Evolutionary conservation across 2,329 filamentous ascomycete species (phyloP).

Genomic region (Penicillium verrucosum): DNA sequence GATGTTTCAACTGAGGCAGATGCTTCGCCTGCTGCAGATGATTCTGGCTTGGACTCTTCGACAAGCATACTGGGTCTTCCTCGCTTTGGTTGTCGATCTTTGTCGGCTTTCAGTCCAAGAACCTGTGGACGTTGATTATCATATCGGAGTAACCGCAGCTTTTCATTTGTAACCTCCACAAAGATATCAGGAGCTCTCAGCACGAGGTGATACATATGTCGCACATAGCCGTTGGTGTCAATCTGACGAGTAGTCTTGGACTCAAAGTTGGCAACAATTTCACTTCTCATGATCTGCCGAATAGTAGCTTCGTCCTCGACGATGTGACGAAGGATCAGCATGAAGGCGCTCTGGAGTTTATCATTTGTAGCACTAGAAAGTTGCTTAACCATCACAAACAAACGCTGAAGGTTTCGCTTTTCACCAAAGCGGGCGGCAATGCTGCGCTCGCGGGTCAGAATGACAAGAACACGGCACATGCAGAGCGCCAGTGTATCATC

Average conservation of each 20-base stretch:
- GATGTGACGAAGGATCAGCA: conserved; percentile 86
- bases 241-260: conserved; percentile 53
- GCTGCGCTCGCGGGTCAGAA: conserved; percentile 74
- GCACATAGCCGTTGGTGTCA: conserved; percentile 71
- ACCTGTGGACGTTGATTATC: conserved; percentile 53
- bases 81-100: conserved; percentile 27
- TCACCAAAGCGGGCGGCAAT: conserved; percentile 76
- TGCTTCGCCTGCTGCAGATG: conserved; percentile 24
- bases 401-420: conserved; percentile 80
- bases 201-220: conserved; percentile 73
- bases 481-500: conserved; percentile 81
- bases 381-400: conserved; percentile 96
- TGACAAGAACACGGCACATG: conserved; percentile 76
- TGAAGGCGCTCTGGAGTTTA: conserved; percentile 70
- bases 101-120: conserved; percentile 52
- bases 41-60: conserved; percentile 31
- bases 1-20: conserved; percentile 16
- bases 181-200: conserved; percentile 82
- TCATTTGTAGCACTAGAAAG: conserved; percentile 75
- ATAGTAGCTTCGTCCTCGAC: conserved; percentile 91
- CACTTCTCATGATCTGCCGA: conserved; percentile 84
- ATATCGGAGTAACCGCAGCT: conserved; percentile 69
- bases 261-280: conserved; percentile 78
- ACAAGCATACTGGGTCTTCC: conserved; percentile 18
- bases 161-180: conserved; percentile 80